Conservation (phyloP, 2,329 filamentous ascomycete genomes). For the Neonectria neomacrospora region DNA sequence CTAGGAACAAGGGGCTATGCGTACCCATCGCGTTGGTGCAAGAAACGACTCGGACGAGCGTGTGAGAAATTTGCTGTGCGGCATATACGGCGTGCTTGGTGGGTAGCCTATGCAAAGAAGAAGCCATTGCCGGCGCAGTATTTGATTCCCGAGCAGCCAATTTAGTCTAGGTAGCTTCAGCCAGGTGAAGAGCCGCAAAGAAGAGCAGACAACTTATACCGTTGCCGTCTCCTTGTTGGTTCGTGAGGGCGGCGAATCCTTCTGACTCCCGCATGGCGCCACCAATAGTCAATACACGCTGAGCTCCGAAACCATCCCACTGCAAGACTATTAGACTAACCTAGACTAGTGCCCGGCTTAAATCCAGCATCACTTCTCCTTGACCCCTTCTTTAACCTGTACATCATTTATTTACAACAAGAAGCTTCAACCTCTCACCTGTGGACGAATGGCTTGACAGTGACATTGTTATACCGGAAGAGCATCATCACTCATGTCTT, state of each 20-base stretch:
- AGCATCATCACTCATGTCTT: not conserved
- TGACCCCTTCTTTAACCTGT: not conserved
- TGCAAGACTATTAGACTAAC: not conserved
- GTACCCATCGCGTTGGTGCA: not conserved
- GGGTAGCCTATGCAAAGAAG: not conserved
- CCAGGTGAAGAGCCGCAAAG: not conserved
- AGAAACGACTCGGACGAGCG: not conserved
- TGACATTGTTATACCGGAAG: not conserved
- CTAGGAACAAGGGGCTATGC: not conserved
- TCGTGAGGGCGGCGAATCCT: not conserved
- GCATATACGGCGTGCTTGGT: not conserved
- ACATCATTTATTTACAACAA: not conserved
- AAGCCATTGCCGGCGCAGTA: not conserved
- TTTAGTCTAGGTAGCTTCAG: not conserved
- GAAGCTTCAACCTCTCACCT: not conserved
- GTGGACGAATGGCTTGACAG: not conserved
- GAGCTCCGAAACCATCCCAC: not conserved
- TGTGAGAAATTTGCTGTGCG: not conserved
- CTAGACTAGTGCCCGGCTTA: not conserved
- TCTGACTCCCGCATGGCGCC: not conserved
- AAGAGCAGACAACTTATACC: not conserved
- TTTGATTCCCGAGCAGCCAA: not conserved
- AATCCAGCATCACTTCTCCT: not conserved
- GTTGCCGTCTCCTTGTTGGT: not conserved
- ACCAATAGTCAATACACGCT: not conserved